A percentile compares a stretch with the other conserved stretches of the same genome.
phyloP scores from a whole-genome alignment of 768 basidiomycete species.

The Psilocybe subaeruginosa region DNA sequence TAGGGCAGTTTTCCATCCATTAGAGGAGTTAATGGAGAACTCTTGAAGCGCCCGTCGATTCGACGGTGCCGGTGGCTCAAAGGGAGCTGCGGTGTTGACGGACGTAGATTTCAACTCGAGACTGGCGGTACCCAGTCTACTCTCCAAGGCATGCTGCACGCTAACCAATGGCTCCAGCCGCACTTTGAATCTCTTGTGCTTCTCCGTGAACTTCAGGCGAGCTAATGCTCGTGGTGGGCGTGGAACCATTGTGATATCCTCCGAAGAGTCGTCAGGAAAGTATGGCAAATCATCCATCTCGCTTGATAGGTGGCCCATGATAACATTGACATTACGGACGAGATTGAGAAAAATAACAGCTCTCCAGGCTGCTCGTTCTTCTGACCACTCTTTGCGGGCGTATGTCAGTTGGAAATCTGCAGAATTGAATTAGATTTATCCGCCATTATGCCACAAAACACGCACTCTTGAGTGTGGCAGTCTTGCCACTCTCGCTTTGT shows the following conservation, averaged over 20 bases:
- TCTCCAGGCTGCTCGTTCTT: constrained; percentile 73
- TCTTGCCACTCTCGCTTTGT: constrained; percentile 81
- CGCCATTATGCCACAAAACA: background rate
- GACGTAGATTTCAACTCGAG: constrained; percentile 49
- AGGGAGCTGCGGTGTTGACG: constrained; percentile 43
- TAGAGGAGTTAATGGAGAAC: constrained; percentile 62
- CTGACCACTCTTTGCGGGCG: constrained; percentile 67
- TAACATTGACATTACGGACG: constrained; percentile 69
- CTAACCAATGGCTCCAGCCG: constrained; percentile 60
- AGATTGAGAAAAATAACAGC: constrained; percentile 81
- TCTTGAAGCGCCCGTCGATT: constrained; percentile 42
- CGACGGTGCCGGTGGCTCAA: constrained; percentile 28
- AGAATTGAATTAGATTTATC: background rate
- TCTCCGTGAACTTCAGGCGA: constrained; percentile 58
- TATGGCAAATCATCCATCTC: constrained; percentile 54
- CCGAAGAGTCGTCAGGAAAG: constrained; percentile 42
- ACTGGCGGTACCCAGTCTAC: constrained; percentile 58
- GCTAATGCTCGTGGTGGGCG: constrained; percentile 40
- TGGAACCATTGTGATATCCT: constrained; percentile 33
- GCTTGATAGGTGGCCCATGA: constrained; percentile 57
- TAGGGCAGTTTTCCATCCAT: constrained; percentile 70
- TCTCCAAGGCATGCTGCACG: constrained; percentile 63
- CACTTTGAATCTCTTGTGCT: constrained; percentile 60
- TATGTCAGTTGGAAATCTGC: constrained; percentile 78
- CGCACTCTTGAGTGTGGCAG: constrained; percentile 77